Evolutionary conservation across 139 green algal genomes (phyloP).

Genomic region (Tetradesmus lagerheimii): DNA sequence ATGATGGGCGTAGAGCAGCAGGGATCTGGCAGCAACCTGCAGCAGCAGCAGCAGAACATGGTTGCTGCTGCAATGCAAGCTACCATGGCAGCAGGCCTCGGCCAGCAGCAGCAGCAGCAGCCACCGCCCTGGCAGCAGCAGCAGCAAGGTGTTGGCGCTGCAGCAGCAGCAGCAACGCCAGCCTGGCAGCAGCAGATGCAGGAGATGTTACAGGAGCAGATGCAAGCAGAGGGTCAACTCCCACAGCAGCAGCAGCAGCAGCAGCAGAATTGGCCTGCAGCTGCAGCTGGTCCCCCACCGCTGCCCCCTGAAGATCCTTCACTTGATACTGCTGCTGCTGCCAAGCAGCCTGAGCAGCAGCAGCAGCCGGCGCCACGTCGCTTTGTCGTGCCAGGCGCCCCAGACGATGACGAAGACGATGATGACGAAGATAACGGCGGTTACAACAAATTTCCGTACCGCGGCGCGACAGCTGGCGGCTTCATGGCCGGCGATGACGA

Average conservation of each 20-base stretch:
- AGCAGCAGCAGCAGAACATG: slow-evolving; percentile 10
- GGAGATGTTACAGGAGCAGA: neutral
- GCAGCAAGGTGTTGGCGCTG: neutral
- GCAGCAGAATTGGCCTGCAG: neutral
- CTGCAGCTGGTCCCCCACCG: neutral
- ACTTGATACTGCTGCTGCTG: neutral
- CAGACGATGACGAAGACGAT: neutral
- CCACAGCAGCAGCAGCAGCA: neutral
- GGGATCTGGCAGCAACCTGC: neutral
- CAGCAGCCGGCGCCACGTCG: neutral
- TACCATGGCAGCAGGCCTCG: slow-evolving; percentile 1
- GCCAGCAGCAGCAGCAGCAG: neutral
- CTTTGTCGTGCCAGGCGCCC: neutral
- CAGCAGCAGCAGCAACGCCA: slow-evolving; percentile 15
- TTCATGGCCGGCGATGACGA: neutral
- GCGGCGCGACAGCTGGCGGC: neutral
- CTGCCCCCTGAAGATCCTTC: neutral
- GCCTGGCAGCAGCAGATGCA: neutral
- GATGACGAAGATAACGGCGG: neutral
- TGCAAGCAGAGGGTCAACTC: neutral
- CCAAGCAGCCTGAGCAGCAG: neutral
- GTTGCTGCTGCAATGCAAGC: neutral
- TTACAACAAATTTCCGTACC: neutral
- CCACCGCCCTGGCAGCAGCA: neutral
- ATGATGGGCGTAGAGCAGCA: neutral